Evolutionary conservation across 2,329 filamentous ascomycete genomes (phyloP).

Genomic region (Xylaria sp.): DNA sequence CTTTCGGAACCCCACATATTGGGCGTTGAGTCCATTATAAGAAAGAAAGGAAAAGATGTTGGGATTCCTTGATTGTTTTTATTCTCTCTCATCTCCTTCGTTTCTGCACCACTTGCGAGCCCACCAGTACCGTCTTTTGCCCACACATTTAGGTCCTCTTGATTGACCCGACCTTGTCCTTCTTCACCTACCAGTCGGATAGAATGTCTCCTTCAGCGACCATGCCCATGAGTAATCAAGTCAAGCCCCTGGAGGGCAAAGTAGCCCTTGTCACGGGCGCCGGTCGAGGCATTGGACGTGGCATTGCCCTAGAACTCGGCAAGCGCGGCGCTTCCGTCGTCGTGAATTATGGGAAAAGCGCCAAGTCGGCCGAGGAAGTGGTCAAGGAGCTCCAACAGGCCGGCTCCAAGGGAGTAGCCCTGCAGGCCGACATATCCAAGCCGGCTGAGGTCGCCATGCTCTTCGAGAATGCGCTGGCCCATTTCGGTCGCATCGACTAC

Average conservation of each 20-base stretch:
- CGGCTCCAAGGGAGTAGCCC: conserved; percentile 51
- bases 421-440: conserved; percentile 61
- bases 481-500: conserved; percentile 66
- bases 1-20: conserved; percentile 13
- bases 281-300: conserved; percentile 61
- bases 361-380: conserved; percentile 50
- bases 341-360: conserved; percentile 60
- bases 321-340: conserved; percentile 59
- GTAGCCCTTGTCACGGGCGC: conserved; percentile 59
- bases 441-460: conserved; percentile 55
- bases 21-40: conserved; percentile 15
- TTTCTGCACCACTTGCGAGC: not conserved
- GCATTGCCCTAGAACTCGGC: conserved; percentile 62
- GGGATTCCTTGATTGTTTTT: not conserved
- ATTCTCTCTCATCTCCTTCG: not conserved
- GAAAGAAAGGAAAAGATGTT: conserved; percentile 9
- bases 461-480: conserved; percentile 58
- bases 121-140: not conserved
- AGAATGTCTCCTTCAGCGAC: conserved; percentile 32
- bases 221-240: conserved; percentile 27
- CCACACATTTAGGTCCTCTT: not conserved
- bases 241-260: conserved; percentile 43
- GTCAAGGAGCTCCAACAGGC: conserved; percentile 51
- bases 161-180: conserved; percentile 1
- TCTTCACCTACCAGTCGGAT: conserved; percentile 11